These are phyloP conservation scores for Gossypium ekmanianum DNA, from an alignment of 345 rosid species.

Conservation along the genomic window DNA sequence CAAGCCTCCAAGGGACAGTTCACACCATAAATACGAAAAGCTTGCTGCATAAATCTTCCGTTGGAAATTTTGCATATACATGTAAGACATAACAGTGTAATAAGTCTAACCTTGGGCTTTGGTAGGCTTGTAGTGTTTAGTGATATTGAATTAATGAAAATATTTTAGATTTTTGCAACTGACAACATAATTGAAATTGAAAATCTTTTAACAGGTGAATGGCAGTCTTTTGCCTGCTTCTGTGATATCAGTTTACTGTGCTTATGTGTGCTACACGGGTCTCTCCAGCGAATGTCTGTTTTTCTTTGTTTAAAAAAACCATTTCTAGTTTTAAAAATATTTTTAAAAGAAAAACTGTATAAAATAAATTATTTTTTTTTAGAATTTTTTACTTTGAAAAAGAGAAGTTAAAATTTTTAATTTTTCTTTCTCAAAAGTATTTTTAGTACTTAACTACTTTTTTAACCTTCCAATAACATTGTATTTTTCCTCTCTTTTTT, in stretches of 20 bases:
- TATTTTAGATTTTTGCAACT: not conserved
- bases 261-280: conserved; percentile 91
- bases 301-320: too few species aligned
- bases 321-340: too few species aligned
- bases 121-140: not conserved
- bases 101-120: not conserved
- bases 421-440: too few species aligned
- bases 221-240: conserved; percentile 98
- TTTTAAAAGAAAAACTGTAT: too few species aligned
- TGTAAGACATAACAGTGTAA: not conserved
- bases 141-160: not conserved
- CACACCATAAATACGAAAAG: not conserved
- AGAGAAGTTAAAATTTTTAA: too few species aligned
- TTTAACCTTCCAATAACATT: too few species aligned
- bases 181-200: conserved; percentile 6
- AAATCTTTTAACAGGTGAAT: conserved; percentile 50
- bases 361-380: too few species aligned
- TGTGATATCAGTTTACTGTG: conserved; percentile 82
- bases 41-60: not conserved
- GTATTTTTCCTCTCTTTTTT: too few species aligned
- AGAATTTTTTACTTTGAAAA: too few species aligned
- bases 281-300: conserved; percentile 61
- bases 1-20: not conserved
- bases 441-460: too few species aligned
- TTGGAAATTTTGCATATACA: not conserved